Conservation (phyloP, 2,329 filamentous ascomycete species). For the Thelonectria rubi region DNA sequence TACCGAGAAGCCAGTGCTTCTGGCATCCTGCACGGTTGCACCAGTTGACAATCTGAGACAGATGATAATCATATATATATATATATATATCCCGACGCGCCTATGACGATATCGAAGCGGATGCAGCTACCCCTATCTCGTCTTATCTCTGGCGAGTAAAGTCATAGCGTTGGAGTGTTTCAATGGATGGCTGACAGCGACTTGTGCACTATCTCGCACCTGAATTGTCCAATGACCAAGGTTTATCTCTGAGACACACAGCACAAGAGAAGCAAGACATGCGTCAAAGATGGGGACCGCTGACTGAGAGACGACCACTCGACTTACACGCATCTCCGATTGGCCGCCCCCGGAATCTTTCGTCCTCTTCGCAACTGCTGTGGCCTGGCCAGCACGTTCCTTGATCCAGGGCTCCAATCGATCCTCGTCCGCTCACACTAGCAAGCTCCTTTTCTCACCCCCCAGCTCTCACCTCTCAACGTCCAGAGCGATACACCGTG, state of each 20-base stretch:
- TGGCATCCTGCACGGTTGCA: too few relatives aligned
- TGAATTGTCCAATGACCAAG: not conserved
- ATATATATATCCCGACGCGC: not conserved
- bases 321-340: slow-evolving; percentile 33
- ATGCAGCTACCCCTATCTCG: not conserved
- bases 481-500: not conserved
- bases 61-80: not conserved
- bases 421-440: not conserved
- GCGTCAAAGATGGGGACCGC: slow-evolving; percentile 32
- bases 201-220: not conserved
- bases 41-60: not conserved
- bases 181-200: not conserved
- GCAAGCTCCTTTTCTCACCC: not conserved
- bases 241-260: slow-evolving; percentile 6
- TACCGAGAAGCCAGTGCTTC: not conserved
- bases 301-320: slow-evolving; percentile 35
- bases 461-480: not conserved
- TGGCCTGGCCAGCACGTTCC: slow-evolving; percentile 1
- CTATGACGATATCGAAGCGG: not conserved
- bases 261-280: slow-evolving; percentile 33
- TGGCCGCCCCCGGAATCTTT: slow-evolving; percentile 45
- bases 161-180: not conserved
- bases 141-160: slow-evolving; percentile 1
- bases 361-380: slow-evolving; percentile 1
- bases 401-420: not conserved